Percentiles rank a stretch among this genome's conserved stretches.
These are phyloP conservation scores for Aphanomyces astaci DNA, from an alignment of 352 stramenopile species.

Conservation along the genomic window DNA sequence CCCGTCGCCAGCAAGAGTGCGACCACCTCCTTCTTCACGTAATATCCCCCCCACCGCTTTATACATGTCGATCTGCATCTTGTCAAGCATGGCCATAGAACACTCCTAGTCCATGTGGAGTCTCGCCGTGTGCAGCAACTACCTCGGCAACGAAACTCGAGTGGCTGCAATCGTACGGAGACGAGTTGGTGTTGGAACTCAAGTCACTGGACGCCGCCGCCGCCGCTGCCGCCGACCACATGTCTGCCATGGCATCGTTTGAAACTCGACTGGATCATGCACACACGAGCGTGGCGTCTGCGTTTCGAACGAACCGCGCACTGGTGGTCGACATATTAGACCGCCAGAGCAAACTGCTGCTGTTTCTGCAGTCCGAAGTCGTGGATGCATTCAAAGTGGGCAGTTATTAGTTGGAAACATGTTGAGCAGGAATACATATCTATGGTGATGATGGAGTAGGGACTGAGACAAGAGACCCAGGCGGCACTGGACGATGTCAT, in stretches of 20 bases:
- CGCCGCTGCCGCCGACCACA: not conserved
- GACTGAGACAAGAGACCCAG: not conserved
- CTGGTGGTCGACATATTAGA: constrained; percentile 13
- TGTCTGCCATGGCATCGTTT: not conserved
- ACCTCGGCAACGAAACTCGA: not conserved
- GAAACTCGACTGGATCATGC: not conserved
- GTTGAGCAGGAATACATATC: not conserved
- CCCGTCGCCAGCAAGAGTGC: not conserved
- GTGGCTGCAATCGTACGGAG: not conserved
- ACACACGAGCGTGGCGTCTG: not conserved
- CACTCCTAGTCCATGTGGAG: no score
- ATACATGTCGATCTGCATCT: not conserved
- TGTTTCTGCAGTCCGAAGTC: not conserved
- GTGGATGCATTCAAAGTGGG: constrained; percentile 11
- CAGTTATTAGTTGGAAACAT: no score
- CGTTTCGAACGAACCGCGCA: constrained; percentile 15
- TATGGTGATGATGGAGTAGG: not conserved
- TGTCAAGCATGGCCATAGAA: no score
- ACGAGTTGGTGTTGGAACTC: not conserved
- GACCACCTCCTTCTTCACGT: not conserved
- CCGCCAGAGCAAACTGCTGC: constrained; percentile 12
- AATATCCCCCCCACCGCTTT: not conserved
- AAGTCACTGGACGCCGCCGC: not conserved
- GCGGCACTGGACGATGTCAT: not conserved
- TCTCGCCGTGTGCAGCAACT: no score